Evolutionary conservation across 176 grass and related monocot genomes (phyloP), one percentile per base, ranked within the genome.

Genomic region (Rhynchospora pubera): DNA sequence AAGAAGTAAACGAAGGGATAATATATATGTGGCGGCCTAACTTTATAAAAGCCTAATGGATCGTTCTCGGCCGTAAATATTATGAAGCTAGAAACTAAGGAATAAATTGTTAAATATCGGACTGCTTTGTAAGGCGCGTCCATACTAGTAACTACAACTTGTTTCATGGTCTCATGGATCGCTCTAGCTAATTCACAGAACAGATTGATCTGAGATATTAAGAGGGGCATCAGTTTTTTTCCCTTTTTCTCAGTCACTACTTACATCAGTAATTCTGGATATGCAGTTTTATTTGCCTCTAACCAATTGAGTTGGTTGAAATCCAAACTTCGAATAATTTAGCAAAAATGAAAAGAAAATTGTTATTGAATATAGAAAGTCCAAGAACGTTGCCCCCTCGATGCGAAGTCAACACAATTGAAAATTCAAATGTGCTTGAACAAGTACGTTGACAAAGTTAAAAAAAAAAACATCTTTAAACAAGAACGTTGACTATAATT

Each of bases 21-120:
- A 28, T 28, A 14, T 77, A 21, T n/a, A 46, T 57, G 21, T 58
- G 70, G 28, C 26, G 60, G 60, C 43, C 68, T 11, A 47, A 16
- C n/a, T 34, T 81, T 65, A 65, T 64, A 21, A 61, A 81, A 81
- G 78, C 65, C 79, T 51, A 81, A 59, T 21, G 16, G 70, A 52
- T 74, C 13, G 19, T 21, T 14, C 57, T 28, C 6, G 21, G 46
- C 52, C 11, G 52, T 52, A 74, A 74, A 74, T 74, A 74, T 48
- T 43, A 5, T 51, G 45, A 5, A 74, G 23, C 26, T 28, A 28
- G 26, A 28, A 28, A 28, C 1, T 51, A 52, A 12, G 13, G 50
- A 50, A 73, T 74, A 24, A 19, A 23, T 48, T 10, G 70, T 52
- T 46, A 74, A 74, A 51, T 19, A 9, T 11, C 21, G 44, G 11